Evolutionary conservation across 495 filamentous ascomycete species (phyloP).

Genomic region (Podospora pseudopauciseta): DNA sequence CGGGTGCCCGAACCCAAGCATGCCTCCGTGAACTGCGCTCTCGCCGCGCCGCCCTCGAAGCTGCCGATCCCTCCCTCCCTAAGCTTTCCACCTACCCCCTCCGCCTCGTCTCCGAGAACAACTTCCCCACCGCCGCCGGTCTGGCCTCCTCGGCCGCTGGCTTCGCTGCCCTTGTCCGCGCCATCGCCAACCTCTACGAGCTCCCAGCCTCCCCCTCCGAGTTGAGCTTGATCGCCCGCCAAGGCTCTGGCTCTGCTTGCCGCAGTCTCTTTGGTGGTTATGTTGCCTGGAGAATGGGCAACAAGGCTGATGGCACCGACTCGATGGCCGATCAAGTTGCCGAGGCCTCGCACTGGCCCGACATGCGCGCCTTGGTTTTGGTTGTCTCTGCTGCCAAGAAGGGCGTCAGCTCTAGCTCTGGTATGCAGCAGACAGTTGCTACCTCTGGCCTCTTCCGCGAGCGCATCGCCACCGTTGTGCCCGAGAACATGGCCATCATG

Average conservation of each 20-base stretch:
- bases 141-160: slow-evolving; percentile 90
- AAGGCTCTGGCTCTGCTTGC: slow-evolving; percentile 92
- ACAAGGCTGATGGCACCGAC: slow-evolving; percentile 70
- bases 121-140: slow-evolving; percentile 98
- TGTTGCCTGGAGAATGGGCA: slow-evolving; percentile 84
- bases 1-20: slow-evolving; percentile 80
- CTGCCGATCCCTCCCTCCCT: slow-evolving; percentile 64
- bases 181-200: slow-evolving; percentile 87
- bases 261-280: slow-evolving; percentile 90
- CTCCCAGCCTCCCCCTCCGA: slow-evolving; percentile 73
- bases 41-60: slow-evolving; percentile 71
- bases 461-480: slow-evolving; percentile 70
- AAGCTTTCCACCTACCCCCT: slow-evolving; percentile 71
- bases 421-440: slow-evolving; percentile 93
- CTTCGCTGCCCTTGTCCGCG: slow-evolving; percentile 89
- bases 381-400: slow-evolving; percentile 93
- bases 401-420: slow-evolving; percentile 81
- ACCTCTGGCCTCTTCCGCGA: slow-evolving; percentile 79
- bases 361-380: slow-evolving; percentile 85
- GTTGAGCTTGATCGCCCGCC: slow-evolving; percentile 84
- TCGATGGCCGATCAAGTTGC: slow-evolving; percentile 83
- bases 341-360: slow-evolving; percentile 83
- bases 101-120: slow-evolving; percentile 87
- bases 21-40: slow-evolving; percentile 82
- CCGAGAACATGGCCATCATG: slow-evolving; percentile 80